Evolutionary conservation across 148 eudicot species (phyloP).

Genomic region (Spergularia bocconei): DNA sequence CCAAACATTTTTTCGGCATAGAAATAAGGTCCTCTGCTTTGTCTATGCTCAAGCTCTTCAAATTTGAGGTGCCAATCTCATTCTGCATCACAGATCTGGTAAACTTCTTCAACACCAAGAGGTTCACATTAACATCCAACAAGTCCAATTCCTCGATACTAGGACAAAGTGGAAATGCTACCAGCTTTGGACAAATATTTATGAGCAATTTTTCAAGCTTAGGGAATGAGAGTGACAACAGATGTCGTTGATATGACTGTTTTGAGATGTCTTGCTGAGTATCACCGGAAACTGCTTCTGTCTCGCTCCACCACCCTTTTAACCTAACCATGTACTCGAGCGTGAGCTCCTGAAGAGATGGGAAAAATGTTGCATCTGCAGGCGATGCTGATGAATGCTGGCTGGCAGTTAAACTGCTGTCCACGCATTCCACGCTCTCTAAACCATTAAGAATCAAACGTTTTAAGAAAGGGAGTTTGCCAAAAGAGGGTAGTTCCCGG

Average conservation of each 20-base stretch:
- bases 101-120: conserved; percentile 12
- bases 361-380: conserved; percentile 24
- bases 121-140: not conserved
- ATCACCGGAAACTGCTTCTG: too few relatives aligned
- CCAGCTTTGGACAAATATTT: too few relatives aligned
- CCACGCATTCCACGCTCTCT: conserved; percentile 12
- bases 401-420: not conserved
- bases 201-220: too few relatives aligned
- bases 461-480: conserved; percentile 23
- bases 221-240: too few relatives aligned
- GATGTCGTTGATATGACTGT: not conserved
- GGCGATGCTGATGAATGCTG: not conserved
- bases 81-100: not conserved
- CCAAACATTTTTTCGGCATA: conserved; percentile 14
- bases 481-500: conserved; percentile 18
- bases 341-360: conserved; percentile 28
- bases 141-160: conserved; percentile 11
- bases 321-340: not conserved
- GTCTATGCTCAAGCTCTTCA: conserved; percentile 10
- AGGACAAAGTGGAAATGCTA: conserved; percentile 2
- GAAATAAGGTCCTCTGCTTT: conserved; percentile 14
- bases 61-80: not conserved
- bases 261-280: too few relatives aligned
- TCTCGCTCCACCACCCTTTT: conserved; percentile 33
- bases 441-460: not conserved